Evolutionary conservation across 2,329 filamentous ascomycete species (phyloP).

Genomic region (Blastomyces emzantsi): DNA sequence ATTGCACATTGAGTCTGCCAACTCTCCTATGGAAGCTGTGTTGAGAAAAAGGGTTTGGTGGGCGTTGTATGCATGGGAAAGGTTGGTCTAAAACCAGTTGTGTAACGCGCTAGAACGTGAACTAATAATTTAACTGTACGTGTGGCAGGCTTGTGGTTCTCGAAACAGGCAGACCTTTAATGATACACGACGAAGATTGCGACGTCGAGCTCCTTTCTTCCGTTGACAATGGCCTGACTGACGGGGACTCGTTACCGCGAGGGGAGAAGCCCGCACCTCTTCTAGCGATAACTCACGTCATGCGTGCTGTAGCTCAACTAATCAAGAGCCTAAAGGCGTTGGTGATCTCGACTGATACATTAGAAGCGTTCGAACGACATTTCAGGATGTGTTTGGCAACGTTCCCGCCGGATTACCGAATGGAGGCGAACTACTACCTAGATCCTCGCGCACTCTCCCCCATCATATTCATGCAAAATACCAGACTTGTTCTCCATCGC

Average conservation of each 20-base stretch:
- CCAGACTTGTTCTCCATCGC: conserved; percentile 75
- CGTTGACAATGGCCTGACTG: conserved; percentile 62
- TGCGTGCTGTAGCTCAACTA: conserved; percentile 66
- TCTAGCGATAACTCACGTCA: conserved; percentile 70
- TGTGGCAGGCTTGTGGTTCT: conserved; percentile 56
- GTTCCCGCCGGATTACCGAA: conserved; percentile 67
- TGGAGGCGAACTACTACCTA: conserved; percentile 56
- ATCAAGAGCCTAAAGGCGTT: conserved; percentile 60
- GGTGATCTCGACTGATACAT: conserved; percentile 54
- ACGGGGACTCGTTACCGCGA: conserved; percentile 38
- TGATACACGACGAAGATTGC: conserved; percentile 83
- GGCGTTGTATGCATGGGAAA: conserved; percentile 83
- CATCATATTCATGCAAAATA: conserved; percentile 68
- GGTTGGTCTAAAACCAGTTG: conserved; percentile 40
- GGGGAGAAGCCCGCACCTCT: conserved; percentile 58
- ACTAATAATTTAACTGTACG: conserved; percentile 18
- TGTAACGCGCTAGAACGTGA: not conserved
- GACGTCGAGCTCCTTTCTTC: conserved; percentile 71
- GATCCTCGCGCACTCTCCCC: conserved; percentile 67
- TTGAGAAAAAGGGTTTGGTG: conserved; percentile 88
- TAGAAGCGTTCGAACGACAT: conserved; percentile 73
- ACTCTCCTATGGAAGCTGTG: conserved; percentile 69
- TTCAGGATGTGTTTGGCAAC: conserved; percentile 65
- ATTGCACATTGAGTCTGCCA: conserved; percentile 64
- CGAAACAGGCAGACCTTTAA: conserved; percentile 68